Evolutionary conservation across 768 basidiomycete genomes (phyloP).

Genomic region (Basidioascus undulatus): DNA sequence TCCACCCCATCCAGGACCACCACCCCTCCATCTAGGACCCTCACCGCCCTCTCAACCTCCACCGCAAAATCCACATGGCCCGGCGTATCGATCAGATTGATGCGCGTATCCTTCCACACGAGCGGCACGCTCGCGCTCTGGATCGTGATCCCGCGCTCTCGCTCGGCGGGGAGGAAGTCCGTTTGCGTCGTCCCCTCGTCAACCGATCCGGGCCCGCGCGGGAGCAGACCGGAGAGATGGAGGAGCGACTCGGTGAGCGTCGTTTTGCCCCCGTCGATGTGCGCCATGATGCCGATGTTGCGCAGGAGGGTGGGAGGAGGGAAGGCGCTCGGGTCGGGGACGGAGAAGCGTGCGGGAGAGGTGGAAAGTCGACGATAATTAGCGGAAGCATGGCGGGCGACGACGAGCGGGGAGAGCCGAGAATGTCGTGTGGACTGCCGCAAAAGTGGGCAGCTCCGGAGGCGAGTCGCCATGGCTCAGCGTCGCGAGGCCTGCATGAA

Average conservation of each 20-base stretch:
- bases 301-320: conserved; percentile 52
- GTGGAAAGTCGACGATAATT: no score
- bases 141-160: conserved; percentile 75
- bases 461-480: no score
- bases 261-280: conserved; percentile 85
- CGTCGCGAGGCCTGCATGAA: no score
- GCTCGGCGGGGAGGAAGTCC: conserved; percentile 68
- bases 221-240: conserved; percentile 44
- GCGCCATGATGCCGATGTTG: conserved; percentile 82
- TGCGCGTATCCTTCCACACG: conserved; percentile 39
- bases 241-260: conserved; percentile 73
- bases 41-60: conserved; percentile 82
- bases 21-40: conserved; percentile 70
- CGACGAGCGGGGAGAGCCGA: no score
- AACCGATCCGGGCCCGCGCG: conserved; percentile 43
- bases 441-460: no score
- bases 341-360: no score
- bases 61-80: conserved; percentile 92
- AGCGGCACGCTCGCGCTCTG: conserved; percentile 80
- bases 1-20: conserved; percentile 75
- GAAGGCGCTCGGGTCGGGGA: no score
- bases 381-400: no score
- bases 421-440: no score
- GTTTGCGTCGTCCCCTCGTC: conserved; percentile 78
- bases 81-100: conserved; percentile 74